Percentiles rank a stretch among this genome's conserved stretches.
phyloP scores from a whole-genome alignment of 1,139 yeast species.

The Yamadazyma buinensis region DNA sequence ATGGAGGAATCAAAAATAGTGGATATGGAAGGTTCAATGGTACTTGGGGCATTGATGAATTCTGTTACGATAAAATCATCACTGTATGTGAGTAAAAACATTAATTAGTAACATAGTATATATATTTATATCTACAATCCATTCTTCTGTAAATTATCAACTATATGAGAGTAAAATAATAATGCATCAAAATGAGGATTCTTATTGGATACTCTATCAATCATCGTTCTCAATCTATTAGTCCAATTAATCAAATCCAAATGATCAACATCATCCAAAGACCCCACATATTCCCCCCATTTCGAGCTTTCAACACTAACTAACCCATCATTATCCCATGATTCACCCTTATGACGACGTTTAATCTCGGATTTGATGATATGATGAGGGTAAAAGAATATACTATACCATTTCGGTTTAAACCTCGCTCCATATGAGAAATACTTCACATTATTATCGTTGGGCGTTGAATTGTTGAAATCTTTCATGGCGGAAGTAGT shows the following conservation, averaged over 20 bases:
- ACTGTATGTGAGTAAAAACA: constrained; percentile 18
- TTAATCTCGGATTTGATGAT: constrained; percentile 39
- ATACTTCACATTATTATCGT: constrained; percentile 64
- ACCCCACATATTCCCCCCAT: constrained; percentile 85
- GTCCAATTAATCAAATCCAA: constrained; percentile 83
- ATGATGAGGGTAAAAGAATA: constrained; percentile 62
- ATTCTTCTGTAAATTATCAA: constrained; percentile 60
- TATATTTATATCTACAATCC: too few species aligned
- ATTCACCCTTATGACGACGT: constrained; percentile 2
- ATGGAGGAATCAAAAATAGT: constrained; percentile 52
- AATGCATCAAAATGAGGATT: constrained; percentile 60
- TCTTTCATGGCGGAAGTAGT: constrained; percentile 51
- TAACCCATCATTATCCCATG: constrained; percentile 71
- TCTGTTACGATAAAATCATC: constrained; percentile 33
- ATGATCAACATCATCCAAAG: constrained; percentile 77
- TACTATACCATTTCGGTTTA: constrained; percentile 57
- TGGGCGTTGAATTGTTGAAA: constrained; percentile 50
- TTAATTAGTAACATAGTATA: too few species aligned
- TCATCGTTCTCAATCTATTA: constrained; percentile 41
- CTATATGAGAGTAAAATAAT: constrained; percentile 71
- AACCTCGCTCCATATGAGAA: constrained; percentile 82
- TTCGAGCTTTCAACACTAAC: constrained; percentile 74
- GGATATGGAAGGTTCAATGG: constrained; percentile 53
- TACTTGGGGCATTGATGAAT: constrained; percentile 48
- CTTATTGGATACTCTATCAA: constrained; percentile 30